These are phyloP conservation scores for Ligustrum vulgare DNA, from an alignment of 257 asterid species.

Conservation along the genomic window DNA sequence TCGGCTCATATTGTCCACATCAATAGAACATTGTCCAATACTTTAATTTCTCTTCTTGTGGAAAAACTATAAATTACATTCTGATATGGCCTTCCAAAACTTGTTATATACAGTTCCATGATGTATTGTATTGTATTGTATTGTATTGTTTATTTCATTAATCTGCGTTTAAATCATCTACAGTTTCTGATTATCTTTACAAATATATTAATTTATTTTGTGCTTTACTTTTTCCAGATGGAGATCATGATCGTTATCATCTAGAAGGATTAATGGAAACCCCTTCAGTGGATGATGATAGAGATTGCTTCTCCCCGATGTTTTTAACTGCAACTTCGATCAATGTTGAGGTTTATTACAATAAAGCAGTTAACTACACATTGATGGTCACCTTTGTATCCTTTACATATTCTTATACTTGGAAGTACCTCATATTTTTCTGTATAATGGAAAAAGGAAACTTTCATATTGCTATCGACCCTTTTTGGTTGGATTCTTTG, in stretches of 20 bases:
- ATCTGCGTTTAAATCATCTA: background rate
- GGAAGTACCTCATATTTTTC: background rate
- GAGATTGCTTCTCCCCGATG: conserved; percentile 96
- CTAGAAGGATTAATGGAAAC: conserved; percentile 97
- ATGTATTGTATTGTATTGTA: background rate
- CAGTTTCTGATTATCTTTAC: background rate
- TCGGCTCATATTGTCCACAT: background rate
- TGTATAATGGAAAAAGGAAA: conserved; percentile 3
- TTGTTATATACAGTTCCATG: background rate
- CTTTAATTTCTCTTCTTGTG: background rate
- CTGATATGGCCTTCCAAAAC: background rate
- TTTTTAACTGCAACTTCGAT: conserved; percentile 85
- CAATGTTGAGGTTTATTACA: conserved; percentile 87
- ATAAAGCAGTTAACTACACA: conserved; percentile 93
- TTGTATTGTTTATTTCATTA: conserved; percentile 14
- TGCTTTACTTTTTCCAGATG: conserved; percentile 46
- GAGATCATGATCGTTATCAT: conserved; percentile 74
- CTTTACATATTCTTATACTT: conserved; percentile 36
- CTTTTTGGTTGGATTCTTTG: conserved; percentile 49
- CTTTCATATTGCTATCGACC: conserved; percentile 17
- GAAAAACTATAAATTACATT: background rate
- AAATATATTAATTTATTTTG: conserved; percentile 17
- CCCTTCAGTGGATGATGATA: conserved; percentile 92
- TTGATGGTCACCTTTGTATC: conserved; percentile 99
- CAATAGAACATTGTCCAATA: background rate